Conservation (phyloP, 306 rosid species). For the Prunus fruticosa region DNA sequence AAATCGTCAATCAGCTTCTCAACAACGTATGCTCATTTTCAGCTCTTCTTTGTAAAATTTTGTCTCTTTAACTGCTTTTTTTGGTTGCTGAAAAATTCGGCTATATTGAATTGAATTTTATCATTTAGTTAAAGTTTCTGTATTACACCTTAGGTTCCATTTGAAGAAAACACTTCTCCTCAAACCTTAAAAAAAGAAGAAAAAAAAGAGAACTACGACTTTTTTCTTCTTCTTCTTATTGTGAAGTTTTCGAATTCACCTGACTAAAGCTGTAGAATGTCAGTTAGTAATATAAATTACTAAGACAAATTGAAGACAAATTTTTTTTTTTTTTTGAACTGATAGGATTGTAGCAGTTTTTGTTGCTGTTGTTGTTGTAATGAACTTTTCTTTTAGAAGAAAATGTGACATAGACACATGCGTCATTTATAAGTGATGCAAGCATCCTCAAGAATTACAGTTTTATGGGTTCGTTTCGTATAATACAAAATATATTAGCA, state of each 20-base stretch:
- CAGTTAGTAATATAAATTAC: not conserved
- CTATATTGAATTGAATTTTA: no score
- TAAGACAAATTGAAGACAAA: not conserved
- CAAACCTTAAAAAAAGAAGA: no score
- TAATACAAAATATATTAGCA: not conserved
- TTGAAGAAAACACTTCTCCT: no score
- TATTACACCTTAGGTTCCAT: no score
- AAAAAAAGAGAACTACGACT: no score
- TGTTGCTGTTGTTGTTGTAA: no score
- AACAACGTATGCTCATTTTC: constrained; percentile 39
- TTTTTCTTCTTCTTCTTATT: not conserved
- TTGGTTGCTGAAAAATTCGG: not conserved
- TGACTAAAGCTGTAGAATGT: not conserved
- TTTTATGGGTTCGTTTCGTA: no score
- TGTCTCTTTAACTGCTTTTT: not conserved
- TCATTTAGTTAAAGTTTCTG: no score
- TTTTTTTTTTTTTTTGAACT: not conserved
- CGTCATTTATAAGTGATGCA: no score
- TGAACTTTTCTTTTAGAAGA: not conserved
- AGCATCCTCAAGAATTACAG: no score
- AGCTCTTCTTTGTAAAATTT: not conserved
- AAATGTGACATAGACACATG: not conserved
- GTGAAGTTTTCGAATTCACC: not conserved
- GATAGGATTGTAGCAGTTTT: not conserved
- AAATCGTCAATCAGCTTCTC: constrained; percentile 71